A percentile compares a stretch with the other conserved stretches of the same genome.
Evolutionary conservation across 2,329 filamentous ascomycete species (phyloP).

Genomic region (Cercospora canescens): DNA sequence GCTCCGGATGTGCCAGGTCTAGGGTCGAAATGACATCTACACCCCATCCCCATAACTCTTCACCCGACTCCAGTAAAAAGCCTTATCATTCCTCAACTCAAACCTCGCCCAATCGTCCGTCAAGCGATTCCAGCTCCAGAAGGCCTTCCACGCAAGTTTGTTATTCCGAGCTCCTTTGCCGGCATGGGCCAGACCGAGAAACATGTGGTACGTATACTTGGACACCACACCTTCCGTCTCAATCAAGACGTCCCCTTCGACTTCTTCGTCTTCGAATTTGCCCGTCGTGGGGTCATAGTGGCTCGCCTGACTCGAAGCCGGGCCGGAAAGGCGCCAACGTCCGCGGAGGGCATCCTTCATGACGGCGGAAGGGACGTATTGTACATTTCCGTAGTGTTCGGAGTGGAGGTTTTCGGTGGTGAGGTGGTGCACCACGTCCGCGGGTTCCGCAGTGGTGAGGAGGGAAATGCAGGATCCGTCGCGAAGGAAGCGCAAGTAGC

Average conservation of each 20-base stretch:
- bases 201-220: constrained; percentile 85
- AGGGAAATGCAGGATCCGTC: constrained; percentile 83
- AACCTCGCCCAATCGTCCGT: constrained; percentile 93
- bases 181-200: constrained; percentile 68
- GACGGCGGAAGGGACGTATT: constrained; percentile 48
- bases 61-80: constrained; percentile 63
- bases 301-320: constrained; percentile 28
- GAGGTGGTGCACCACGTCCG: constrained; percentile 84
- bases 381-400: constrained; percentile 40
- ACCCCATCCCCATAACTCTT: constrained; percentile 48
- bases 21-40: background rate
- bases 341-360: constrained; percentile 70
- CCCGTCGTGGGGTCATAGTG: constrained; percentile 20
- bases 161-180: constrained; percentile 69
- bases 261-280: constrained; percentile 43
- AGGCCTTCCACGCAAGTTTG: constrained; percentile 84
- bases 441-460: constrained; percentile 76
- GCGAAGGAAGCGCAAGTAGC: constrained; percentile 92
- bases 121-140: constrained; percentile 85
- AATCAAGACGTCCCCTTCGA: constrained; percentile 70
- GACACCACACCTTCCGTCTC: constrained; percentile 80
- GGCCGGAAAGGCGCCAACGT: constrained; percentile 65
- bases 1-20: background rate
- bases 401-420: constrained; percentile 65
- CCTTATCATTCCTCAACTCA: constrained; percentile 60